phyloP scores from a whole-genome alignment of 441 rosid genomes.

The Pelargonium cotyledonis region DNA sequence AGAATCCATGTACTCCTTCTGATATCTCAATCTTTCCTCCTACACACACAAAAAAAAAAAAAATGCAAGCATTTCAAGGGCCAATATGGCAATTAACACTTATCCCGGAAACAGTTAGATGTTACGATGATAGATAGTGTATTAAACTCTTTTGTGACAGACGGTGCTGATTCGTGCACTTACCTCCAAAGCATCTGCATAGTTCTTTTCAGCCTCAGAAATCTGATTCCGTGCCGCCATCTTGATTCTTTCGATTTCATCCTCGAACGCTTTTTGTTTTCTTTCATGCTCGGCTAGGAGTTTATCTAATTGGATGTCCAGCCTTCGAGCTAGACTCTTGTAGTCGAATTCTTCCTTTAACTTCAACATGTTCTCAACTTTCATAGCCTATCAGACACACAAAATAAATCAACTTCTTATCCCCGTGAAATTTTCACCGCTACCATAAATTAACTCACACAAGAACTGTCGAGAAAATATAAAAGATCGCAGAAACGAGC shows the following conservation, averaged over 20 bases:
- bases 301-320: constrained; percentile 83
- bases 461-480: background rate
- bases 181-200: constrained; percentile 77
- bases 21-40: constrained; percentile 77
- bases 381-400: constrained; percentile 69
- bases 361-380: constrained; percentile 97
- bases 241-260: constrained; percentile 70
- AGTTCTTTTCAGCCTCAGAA: constrained; percentile 65
- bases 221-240: constrained; percentile 58
- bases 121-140: no score
- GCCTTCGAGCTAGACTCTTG: constrained; percentile 88
- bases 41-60: constrained; percentile 31
- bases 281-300: constrained; percentile 85
- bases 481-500: constrained; percentile 2
- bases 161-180: background rate
- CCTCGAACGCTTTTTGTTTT: constrained; percentile 77
- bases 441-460: background rate
- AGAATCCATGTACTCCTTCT: constrained; percentile 82
- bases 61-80: constrained; percentile 4
- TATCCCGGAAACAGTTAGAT: no score
- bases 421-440: background rate
- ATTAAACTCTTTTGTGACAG: background rate
- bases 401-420: constrained; percentile 10
- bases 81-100: background rate
- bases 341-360: constrained; percentile 96